Evolutionary conservation across 495 filamentous ascomycete genomes (phyloP), one percentile per base, ranked within the genome.

Genomic region (Penicillium longicatenatum): DNA sequence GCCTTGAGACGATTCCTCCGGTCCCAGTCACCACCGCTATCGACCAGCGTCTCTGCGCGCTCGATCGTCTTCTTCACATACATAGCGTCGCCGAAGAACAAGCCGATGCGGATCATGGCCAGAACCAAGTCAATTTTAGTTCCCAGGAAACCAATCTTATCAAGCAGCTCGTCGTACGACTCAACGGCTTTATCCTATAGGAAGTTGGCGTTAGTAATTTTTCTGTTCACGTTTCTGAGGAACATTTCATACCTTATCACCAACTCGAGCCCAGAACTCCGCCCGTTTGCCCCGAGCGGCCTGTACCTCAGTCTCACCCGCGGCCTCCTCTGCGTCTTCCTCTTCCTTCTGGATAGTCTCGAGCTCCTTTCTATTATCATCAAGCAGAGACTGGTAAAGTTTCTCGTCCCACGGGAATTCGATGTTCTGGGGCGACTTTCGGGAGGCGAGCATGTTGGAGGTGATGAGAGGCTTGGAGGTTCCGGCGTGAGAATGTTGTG

Each of bases 21-120:
- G 74, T 98, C 94, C 94, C 94, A 98, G 71, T 98, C 94, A 62
- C 94, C 94, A 63, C 94, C 94, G 58, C 85, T 89, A 66, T 98
- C 94, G 21, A 97, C 90, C 29, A 98, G 81, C 16, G 87, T 83
- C 78, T 91, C 89, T 58, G 94, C 94, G 9, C 94, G 87, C 60
- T 96, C 91, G 43, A 98, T 85, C 33, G 89, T 90, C 79, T 95
- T 96, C 84, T 92, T 96, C 52, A 96, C 94, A 19, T 90, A 84
- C 33, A 89, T 61, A 72, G 90, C 89, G 70, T 98, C 94, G 58
- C 90, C 91, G 66, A 96, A 98, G 79, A 98, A 98, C 46, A 98
- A 83, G 26, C 90, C 91, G 72, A 97, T 87, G 42, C 94, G 91
- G 70, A 97, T 92, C 72, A 97, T 96, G 44, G 94, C 94, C 26